Base-by-base conservation (phyloP, 1,139 yeast species). In the Torulaspora pretoriensis region DNA sequence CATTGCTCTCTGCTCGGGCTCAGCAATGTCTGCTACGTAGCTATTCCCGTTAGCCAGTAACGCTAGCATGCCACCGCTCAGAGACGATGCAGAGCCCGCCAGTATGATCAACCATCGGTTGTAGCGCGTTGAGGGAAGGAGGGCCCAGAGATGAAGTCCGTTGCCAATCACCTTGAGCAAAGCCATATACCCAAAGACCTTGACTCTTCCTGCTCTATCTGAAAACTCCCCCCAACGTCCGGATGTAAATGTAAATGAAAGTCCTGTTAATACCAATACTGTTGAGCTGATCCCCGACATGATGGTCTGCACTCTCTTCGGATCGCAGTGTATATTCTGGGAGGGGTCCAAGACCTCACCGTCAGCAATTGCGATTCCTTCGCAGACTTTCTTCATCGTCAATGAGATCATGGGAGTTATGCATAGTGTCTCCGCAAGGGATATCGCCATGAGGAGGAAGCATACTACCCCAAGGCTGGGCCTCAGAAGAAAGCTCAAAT, bases 11-110 rank as follows among this genome's bases (percentile, higher is more conserved):
- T 75, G 69, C 22, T 65, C 67, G 1, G 78, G 72, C 14, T 71
- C 74, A n/a, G 74, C 77, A 19, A 80, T 73, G 60, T 81, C 87
- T 24, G 78, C 68, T 17, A 80, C 64, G 55, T 81, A 81, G 48
- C 83, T 75, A 55, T 75, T 76, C 8, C 74, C 67, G 29, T 77
- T 63, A 1, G 82, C 72, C 16, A 76, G 56, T 14, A 77, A 45
- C 3, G 77, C 69, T 53, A 73, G 60, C 1, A 72, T 41, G 0
- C 83, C 81, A 8, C 86, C 86, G 7, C 47, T 41, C 12, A 50
- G 41, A 7, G 47, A 41, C 8, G 40, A 19, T 1, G 47, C 31
- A 4, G 51, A 49, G 4, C 42, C 43, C 2, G 50, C 42, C 24
- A 36, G 24, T 8, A 51, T 31, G 10, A 51, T 49, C 17, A 38